A percentile compares a stretch with the other conserved stretches of the same genome.
Evolutionary conservation across 1,139 yeast genomes (phyloP).

Genomic region (Blastobotrys arbuscula): DNA sequence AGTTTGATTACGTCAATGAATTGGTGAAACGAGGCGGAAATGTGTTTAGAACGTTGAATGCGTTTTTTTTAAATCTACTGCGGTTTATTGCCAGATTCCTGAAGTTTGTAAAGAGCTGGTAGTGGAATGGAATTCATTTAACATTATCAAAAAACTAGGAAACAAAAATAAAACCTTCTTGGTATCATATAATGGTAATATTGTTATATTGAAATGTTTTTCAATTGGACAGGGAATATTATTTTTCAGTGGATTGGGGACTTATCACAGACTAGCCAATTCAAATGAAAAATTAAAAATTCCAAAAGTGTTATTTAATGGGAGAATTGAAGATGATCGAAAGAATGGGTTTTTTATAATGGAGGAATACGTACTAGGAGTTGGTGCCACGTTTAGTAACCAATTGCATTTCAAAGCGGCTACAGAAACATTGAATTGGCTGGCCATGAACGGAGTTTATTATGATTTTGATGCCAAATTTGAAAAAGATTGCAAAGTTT

Average conservation of each 20-base stretch:
- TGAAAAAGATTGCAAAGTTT: background rate
- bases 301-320: background rate
- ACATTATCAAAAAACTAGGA: background rate
- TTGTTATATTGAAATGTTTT: background rate
- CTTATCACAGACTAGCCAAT: background rate
- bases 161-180: background rate
- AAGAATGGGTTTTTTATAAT: background rate
- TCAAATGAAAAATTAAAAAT: background rate
- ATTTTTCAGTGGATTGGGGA: background rate
- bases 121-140: background rate
- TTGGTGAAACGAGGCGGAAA: background rate
- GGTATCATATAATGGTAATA: background rate
- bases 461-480: constrained; percentile 5
- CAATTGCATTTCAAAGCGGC: background rate
- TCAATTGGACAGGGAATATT: background rate
- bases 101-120: too few species aligned
- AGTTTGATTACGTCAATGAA: background rate
- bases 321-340: background rate
- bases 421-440: background rate
- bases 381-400: background rate
- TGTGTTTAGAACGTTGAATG: background rate
- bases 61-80: background rate
- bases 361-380: background rate
- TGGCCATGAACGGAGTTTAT: background rate
- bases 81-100: background rate